These are phyloP conservation scores for Centaurea solstitialis DNA, from an alignment of 129 eudicot species.

Conservation along the genomic window DNA sequence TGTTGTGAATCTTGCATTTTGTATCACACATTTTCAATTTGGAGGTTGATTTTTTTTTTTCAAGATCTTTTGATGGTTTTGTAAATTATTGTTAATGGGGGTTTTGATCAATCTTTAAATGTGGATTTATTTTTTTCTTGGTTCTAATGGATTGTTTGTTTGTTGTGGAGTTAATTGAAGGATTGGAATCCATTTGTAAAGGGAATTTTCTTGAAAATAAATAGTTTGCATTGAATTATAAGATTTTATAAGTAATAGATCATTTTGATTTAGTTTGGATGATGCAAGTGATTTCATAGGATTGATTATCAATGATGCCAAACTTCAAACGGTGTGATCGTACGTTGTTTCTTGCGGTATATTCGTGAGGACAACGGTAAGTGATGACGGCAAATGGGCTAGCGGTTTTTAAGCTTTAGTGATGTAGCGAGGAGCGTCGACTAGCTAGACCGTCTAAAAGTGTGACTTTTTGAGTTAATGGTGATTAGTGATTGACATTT, in stretches of 20 bases:
- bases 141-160: constrained; percentile 19
- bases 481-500: neutral
- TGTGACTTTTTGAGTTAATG: neutral
- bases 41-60: constrained; percentile 15
- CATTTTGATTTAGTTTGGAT: neutral
- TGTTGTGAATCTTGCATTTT: constrained; percentile 19
- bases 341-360: neutral
- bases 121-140: constrained; percentile 1
- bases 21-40: constrained; percentile 3
- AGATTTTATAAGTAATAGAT: neutral
- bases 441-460: neutral
- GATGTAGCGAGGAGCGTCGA: neutral
- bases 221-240: neutral
- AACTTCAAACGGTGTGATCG: neutral
- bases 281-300: neutral
- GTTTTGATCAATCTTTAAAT: constrained; percentile 1
- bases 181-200: neutral
- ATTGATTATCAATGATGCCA: neutral
- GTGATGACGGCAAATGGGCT: neutral
- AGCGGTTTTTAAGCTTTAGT: neutral
- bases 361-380: neutral
- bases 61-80: constrained; percentile 11
- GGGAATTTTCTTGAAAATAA: neutral
- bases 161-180: constrained; percentile 9
- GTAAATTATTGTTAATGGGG: neutral